A percentile compares a stretch with the other conserved stretches of the same genome.
Conservation (phyloP, 2,329 filamentous ascomycete species). For the Neofusicoccum laricinum region DNA sequence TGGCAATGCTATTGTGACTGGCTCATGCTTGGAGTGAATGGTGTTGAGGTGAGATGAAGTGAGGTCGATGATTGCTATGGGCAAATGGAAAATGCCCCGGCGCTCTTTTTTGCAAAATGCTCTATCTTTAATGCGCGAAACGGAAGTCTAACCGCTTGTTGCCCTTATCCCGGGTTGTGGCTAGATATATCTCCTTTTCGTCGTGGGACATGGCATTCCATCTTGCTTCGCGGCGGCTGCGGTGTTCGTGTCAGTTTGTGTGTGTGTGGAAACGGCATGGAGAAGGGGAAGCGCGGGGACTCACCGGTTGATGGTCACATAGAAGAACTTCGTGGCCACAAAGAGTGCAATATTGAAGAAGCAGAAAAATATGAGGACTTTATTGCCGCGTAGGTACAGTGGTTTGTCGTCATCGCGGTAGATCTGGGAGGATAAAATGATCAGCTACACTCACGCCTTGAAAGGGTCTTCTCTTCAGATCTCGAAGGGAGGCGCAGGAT, state of each 20-base stretch:
- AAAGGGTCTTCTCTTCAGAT: constrained; percentile 26
- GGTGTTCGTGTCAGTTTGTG: neutral
- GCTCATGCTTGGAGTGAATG: no score
- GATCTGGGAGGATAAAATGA: constrained; percentile 29
- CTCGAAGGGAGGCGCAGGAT: constrained; percentile 16
- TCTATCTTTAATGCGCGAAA: constrained; percentile 22
- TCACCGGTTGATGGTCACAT: constrained; percentile 45
- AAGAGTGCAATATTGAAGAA: constrained; percentile 48
- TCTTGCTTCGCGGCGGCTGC: constrained; percentile 35
- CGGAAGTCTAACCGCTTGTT: constrained; percentile 41
- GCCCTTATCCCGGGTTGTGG: constrained; percentile 35
- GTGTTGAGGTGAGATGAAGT: neutral
- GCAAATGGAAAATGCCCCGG: neutral
- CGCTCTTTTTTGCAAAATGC: neutral
- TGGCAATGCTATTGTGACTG: no score
- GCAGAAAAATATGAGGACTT: constrained; percentile 49
- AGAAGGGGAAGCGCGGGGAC: constrained; percentile 11
- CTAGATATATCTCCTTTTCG: constrained; percentile 50
- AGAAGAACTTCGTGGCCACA: constrained; percentile 49
- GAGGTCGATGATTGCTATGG: neutral
- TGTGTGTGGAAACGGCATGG: constrained; percentile 20
- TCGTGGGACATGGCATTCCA: constrained; percentile 52
- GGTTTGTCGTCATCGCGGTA: constrained; percentile 56
- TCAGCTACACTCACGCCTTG: neutral
- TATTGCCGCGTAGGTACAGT: constrained; percentile 53